Percentiles rank a stretch among this genome's conserved stretches.
phyloP scores from a whole-genome alignment of 768 basidiomycete genomes.

The Phylloporus arenicola region DNA sequence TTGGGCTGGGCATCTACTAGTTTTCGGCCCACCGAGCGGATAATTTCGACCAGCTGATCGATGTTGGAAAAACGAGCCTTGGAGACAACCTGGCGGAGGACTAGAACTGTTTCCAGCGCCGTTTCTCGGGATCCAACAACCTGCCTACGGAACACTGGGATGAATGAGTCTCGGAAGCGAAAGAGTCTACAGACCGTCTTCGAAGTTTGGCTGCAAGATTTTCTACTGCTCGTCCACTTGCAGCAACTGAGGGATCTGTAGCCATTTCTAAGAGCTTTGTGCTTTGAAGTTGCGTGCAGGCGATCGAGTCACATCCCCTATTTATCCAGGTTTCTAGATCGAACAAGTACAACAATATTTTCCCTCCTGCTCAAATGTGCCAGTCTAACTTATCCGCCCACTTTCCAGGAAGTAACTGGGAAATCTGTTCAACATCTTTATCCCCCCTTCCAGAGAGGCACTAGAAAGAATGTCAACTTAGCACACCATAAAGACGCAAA shows the following conservation, averaged over 20 bases:
- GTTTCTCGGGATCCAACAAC: constrained; percentile 86
- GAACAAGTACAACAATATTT: neutral
- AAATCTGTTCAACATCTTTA: constrained; percentile 97
- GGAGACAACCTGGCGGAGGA: constrained; percentile 86
- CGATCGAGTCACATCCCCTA: constrained; percentile 15
- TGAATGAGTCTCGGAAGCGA: constrained; percentile 33
- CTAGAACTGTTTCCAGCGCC: constrained; percentile 82
- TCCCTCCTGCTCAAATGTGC: constrained; percentile 50
- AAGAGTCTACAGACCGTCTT: constrained; percentile 51
- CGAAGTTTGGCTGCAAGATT: constrained; percentile 63
- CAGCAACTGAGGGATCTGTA: constrained; percentile 33
- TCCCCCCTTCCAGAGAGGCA: constrained; percentile 94
- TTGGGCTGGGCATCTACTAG: constrained; percentile 92
- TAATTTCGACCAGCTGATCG: constrained; percentile 74
- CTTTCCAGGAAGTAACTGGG: constrained; percentile 83
- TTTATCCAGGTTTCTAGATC: constrained; percentile 5
- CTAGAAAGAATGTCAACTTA: constrained; percentile 33
- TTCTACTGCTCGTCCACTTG: constrained; percentile 60
- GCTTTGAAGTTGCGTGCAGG: too few relatives aligned
- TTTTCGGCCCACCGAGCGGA: constrained; percentile 72
- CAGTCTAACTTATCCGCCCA: constrained; percentile 94
- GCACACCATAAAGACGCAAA: constrained; percentile 1
- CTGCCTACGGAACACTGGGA: constrained; percentile 49
- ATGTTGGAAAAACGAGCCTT: constrained; percentile 83
- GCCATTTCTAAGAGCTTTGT: constrained; percentile 32